These are phyloP conservation scores for Solanum medicagineum DNA, from an alignment of 257 asterid genomes.

Conservation along the genomic window DNA sequence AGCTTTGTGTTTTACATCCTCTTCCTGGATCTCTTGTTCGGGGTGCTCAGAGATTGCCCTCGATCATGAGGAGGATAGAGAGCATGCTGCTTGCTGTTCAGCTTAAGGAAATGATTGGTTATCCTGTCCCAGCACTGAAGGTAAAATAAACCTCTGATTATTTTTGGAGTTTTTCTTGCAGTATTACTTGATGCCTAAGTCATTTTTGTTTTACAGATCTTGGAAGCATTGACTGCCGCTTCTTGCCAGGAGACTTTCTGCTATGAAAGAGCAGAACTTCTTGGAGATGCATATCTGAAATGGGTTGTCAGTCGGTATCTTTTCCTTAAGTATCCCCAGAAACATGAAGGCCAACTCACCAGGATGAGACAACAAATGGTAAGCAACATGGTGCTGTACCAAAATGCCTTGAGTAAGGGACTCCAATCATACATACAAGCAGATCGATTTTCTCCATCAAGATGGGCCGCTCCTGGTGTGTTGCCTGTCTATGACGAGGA, in stretches of 20 bases:
- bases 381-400: constrained; percentile 81
- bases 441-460: constrained; percentile 94
- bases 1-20: constrained; percentile 91
- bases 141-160: constrained; percentile 16
- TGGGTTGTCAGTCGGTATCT: constrained; percentile 97
- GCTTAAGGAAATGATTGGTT: constrained; percentile 60
- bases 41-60: constrained; percentile 97
- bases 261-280: constrained; percentile 90
- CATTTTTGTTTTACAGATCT: constrained; percentile 33
- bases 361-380: constrained; percentile 97
- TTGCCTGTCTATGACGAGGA: constrained; percentile 95
- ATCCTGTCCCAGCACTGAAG: constrained; percentile 74
- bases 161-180: not conserved
- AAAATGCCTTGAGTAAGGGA: constrained; percentile 67
- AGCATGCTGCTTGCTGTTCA: constrained; percentile 95
- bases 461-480: constrained; percentile 99
- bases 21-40: constrained; percentile 87
- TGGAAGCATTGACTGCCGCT: constrained; percentile 96
- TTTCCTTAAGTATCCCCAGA: constrained; percentile 83
- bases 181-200: constrained; percentile 8
- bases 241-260: constrained; percentile 98
- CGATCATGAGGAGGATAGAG: constrained; percentile 89
- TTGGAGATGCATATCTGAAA: constrained; percentile 95
- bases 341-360: constrained; percentile 97
- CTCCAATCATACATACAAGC: constrained; percentile 96